Evolutionary conservation across 2,329 filamentous ascomycete genomes (phyloP).

Genomic region (Dactylella cylindrospora): DNA sequence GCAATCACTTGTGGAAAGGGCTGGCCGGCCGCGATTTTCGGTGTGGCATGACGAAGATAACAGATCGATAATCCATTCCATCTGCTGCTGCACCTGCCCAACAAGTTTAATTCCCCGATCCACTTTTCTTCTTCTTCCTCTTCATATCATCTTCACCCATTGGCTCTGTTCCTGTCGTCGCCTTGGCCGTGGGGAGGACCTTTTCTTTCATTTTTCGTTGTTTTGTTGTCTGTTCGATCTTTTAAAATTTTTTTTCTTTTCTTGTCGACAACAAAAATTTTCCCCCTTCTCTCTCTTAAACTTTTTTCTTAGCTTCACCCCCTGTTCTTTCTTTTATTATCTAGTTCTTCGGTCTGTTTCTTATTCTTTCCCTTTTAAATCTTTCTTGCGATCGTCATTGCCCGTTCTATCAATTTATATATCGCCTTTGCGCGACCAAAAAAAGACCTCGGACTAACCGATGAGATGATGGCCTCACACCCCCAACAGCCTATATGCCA

Average conservation of each 20-base stretch:
- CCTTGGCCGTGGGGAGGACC: conserved; percentile 43
- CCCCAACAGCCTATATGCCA: conserved; percentile 85
- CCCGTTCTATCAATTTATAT: conserved; percentile 19
- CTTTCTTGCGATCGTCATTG: conserved; percentile 27
- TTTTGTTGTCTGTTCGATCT: conserved; percentile 47
- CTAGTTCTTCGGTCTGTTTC: no score
- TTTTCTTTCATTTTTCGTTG: conserved; percentile 50
- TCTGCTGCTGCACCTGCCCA: conserved; percentile 37
- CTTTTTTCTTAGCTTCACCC: conserved; percentile 6
- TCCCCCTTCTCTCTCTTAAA: conserved; percentile 7
- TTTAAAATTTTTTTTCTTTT: conserved; percentile 6
- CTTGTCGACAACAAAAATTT: no score
- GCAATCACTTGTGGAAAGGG: no score
- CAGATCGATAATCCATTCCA: conserved; percentile 28
- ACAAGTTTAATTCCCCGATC: conserved; percentile 36
- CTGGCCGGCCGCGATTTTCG: conserved; percentile 12
- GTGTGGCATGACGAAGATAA: conserved; percentile 27
- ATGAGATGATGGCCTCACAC: conserved; percentile 57
- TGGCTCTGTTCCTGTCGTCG: conserved; percentile 47
- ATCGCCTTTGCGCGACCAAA: conserved; percentile 56
- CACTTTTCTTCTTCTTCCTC: no score
- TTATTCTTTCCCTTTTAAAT: conserved; percentile 20
- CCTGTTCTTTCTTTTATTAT: conserved; percentile 11
- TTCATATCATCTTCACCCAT: conserved; percentile 12
- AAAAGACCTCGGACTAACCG: conserved; percentile 49